Base-by-base conservation (phyloP, 1,284 basidiomycete species). In the Cryptococcus amylolentus region DNA sequence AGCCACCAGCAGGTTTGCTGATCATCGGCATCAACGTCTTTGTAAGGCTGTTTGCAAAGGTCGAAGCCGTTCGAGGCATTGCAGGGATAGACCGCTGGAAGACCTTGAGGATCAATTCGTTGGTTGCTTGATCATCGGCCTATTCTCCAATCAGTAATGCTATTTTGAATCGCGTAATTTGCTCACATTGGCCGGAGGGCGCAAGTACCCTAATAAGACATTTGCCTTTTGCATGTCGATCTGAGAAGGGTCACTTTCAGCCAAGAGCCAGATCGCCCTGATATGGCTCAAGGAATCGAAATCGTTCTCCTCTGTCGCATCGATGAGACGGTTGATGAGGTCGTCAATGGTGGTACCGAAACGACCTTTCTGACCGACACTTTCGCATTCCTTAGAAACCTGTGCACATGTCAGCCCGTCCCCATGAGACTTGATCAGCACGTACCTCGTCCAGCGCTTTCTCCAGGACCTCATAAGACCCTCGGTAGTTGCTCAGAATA, bases 1-100 rank as follows among this genome's bases (percentile, higher is more conserved):
- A 75, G 38, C 87, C 85, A 18, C 87, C 84, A 4, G 82, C 76
- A 38, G 84, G 91, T 66, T 88, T 91, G 66, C 89, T 81, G 39
- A 96, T 87, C 86, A 95, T 91, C 0, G 88, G 88, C 66, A 95
- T 84, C 13, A 97, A 79, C 6, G 86, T 83, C 10, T 81, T 75
- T 57, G 96, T 89, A 16, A 97, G 81, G 49, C 91, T 88, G 51
- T 88, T 84, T 1, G 90, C 90, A 68, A 97, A 93, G 56, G 88
- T 91, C 2, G 84, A 82, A 0, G 89, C 84, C 0, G 92, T 90
- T 75, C 87, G 88, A 0, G 92, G 89, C 86, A 97, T 88, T 61
- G 86, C 82, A 0, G 91, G 90, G 45, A 97, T 86, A 8, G 87
- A 88, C 14, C 83, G 83, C 45, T 88, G 83, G 79, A 96, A 98